Conservation (phyloP, 1,284 basidiomycete species). For the Wallemia hederae region DNA sequence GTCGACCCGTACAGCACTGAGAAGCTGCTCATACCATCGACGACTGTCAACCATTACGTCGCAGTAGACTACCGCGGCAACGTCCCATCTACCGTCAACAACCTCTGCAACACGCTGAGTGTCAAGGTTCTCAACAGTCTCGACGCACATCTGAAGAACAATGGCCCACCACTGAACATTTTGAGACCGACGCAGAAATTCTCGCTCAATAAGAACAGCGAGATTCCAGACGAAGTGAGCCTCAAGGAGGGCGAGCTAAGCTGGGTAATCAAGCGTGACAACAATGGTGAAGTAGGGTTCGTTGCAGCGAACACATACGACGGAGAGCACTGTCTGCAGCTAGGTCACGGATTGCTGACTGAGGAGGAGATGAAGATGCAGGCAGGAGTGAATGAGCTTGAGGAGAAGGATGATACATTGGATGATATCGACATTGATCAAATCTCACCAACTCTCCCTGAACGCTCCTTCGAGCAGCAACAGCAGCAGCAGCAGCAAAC, state of each 20-base stretch:
- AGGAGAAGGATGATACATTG: background rate
- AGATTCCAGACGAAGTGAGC: background rate
- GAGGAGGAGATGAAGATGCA: background rate
- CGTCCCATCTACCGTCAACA: constrained; percentile 60
- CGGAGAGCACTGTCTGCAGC: background rate
- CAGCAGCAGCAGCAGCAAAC: background rate
- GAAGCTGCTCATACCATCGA: constrained; percentile 81
- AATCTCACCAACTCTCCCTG: background rate
- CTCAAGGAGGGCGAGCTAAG: background rate
- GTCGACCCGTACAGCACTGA: constrained; percentile 87
- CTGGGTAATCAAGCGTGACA: constrained; percentile 5
- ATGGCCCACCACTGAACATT: constrained; percentile 6
- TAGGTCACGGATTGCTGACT: background rate
- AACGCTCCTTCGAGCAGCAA: background rate
- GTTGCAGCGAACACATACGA: background rate
- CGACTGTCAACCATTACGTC: constrained; percentile 59
- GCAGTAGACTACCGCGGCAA: constrained; percentile 70
- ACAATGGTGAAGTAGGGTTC: background rate
- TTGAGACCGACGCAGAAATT: background rate
- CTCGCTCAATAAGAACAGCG: background rate
- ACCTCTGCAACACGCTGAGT: constrained; percentile 41
- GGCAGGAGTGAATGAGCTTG: background rate
- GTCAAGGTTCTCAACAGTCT: constrained; percentile 13
- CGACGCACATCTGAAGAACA: constrained; percentile 13
- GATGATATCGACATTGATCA: background rate